These are phyloP conservation scores for Russula abietina DNA, from an alignment of 768 basidiomycete species.

Conservation along the genomic window DNA sequence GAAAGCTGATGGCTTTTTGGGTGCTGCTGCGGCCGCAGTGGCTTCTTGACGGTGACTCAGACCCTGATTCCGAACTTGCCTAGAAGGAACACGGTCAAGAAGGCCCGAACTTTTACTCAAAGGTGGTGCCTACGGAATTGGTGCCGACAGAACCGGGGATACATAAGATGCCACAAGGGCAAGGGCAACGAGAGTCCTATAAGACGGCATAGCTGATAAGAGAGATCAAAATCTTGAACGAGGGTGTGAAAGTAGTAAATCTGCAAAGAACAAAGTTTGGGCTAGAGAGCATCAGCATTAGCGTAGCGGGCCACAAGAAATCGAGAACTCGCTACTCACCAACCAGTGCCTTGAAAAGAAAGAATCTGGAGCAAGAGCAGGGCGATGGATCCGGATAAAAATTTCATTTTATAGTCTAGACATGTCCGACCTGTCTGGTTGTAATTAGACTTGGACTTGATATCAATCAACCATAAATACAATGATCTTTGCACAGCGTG, in stretches of 20 bases:
- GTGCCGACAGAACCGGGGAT: conserved; percentile 6
- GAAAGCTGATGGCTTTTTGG: too few relatives aligned
- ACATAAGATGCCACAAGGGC: background rate
- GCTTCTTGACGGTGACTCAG: background rate
- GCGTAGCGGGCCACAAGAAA: background rate
- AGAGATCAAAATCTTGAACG: background rate
- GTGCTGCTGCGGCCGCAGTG: too few relatives aligned
- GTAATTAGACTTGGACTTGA: background rate
- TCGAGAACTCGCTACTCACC: background rate
- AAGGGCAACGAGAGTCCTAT: background rate
- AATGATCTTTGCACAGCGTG: background rate
- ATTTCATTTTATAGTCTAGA: background rate
- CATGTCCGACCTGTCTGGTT: background rate
- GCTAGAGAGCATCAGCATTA: background rate
- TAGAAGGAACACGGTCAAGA: background rate
- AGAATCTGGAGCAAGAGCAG: background rate
- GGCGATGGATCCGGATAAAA: background rate
- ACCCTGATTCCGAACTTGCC: background rate
- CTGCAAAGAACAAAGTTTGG: background rate
- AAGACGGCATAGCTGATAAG: background rate
- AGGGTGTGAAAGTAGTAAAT: background rate
- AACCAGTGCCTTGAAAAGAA: conserved; percentile 8
- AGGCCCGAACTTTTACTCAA: background rate
- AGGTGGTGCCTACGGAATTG: background rate
- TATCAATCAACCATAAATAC: background rate